These are phyloP conservation scores for Boeremia lycopersici DNA, from an alignment of 2,329 filamentous ascomycete species.

Conservation along the genomic window DNA sequence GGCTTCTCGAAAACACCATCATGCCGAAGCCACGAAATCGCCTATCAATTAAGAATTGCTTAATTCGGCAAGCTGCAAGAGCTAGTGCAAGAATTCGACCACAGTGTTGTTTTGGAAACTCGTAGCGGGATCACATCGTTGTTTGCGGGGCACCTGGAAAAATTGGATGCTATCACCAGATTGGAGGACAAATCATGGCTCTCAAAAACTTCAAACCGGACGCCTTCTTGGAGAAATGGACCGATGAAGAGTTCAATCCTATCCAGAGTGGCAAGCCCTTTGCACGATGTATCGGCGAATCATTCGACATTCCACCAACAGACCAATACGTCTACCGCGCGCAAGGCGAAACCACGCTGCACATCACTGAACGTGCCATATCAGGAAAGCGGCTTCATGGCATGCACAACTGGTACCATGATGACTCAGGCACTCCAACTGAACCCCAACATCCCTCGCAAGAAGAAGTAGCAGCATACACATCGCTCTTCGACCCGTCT, in stretches of 20 bases:
- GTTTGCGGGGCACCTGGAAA: background rate
- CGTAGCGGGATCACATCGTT: background rate
- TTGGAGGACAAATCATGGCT: slow-evolving; percentile 22
- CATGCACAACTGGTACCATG: slow-evolving; percentile 59
- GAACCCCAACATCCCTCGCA: slow-evolving; percentile 28
- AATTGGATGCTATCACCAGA: background rate
- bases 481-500: slow-evolving; percentile 67
- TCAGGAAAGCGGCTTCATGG: slow-evolving; percentile 53
- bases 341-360: slow-evolving; percentile 57
- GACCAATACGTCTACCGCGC: slow-evolving; percentile 60
- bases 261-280: slow-evolving; percentile 41
- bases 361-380: slow-evolving; percentile 57
- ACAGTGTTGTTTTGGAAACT: background rate
- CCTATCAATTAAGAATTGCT: background rate
- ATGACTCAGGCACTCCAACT: slow-evolving; percentile 46
- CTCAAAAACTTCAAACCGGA: slow-evolving; percentile 53
- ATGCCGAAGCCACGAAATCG: slow-evolving; percentile 6
- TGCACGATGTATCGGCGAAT: slow-evolving; percentile 52
- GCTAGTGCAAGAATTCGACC: background rate
- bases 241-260: slow-evolving; percentile 42
- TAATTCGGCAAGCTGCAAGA: slow-evolving; percentile 4
- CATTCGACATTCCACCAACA: slow-evolving; percentile 53
- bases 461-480: slow-evolving; percentile 69
- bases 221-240: slow-evolving; percentile 53
- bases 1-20: slow-evolving; percentile 6